Percentiles rank a stretch among this genome's conserved stretches.
Conservation (phyloP, 306 rosid species). For the Prunus mongolica region DNA sequence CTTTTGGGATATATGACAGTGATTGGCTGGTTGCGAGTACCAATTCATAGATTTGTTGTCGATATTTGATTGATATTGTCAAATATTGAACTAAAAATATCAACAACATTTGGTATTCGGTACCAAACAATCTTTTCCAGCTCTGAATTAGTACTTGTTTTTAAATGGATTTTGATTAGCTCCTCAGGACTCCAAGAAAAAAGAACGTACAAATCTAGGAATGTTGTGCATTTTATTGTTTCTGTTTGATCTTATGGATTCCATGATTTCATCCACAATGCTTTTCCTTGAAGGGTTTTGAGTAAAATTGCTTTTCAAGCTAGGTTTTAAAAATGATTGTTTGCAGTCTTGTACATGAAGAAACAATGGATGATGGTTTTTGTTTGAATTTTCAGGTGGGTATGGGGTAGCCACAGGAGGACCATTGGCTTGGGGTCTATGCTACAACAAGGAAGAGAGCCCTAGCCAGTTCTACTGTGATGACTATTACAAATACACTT, state of each 20-base stretch:
- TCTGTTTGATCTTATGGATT: neutral
- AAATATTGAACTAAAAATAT: neutral
- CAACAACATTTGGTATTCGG: neutral
- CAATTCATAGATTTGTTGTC: neutral
- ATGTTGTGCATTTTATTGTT: neutral
- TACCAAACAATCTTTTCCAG: neutral
- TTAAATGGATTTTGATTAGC: neutral
- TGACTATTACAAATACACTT: conserved; percentile 69
- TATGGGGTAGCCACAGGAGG: conserved; percentile 98
- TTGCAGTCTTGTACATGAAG: neutral
- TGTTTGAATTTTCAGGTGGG: conserved; percentile 59
- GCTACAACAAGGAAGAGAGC: conserved; percentile 93
- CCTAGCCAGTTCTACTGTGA: conserved; percentile 86
- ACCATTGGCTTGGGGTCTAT: conserved; percentile 92
- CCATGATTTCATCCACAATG: neutral
- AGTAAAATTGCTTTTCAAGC: neutral
- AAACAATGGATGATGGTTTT: conserved; percentile 4
- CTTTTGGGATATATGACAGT: neutral
- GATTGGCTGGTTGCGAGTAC: neutral
- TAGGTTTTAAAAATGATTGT: neutral
- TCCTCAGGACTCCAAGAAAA: neutral
- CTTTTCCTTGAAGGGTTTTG: neutral
- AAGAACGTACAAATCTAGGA: neutral
- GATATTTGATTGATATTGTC: neutral
- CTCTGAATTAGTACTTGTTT: neutral